Conservation (phyloP, 176 grass and related monocot species). For the Phragmites australis region DNA sequence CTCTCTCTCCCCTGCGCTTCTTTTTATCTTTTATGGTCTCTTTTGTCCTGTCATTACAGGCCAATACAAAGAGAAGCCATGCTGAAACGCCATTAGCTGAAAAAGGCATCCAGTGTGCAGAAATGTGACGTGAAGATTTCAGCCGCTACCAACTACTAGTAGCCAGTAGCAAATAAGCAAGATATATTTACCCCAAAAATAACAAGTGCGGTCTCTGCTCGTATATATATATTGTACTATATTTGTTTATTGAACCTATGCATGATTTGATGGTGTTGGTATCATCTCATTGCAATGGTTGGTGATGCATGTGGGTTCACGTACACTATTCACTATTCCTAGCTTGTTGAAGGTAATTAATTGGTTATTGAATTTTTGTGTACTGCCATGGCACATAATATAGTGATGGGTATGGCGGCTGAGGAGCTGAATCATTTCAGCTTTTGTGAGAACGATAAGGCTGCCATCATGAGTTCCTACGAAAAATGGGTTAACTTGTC, state of each 20-base stretch:
- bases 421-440: conserved; percentile 24
- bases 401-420: conserved; percentile 25
- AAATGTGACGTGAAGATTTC: conserved; percentile 61
- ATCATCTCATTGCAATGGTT: neutral
- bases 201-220: conserved; percentile 4
- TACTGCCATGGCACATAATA: too few species aligned
- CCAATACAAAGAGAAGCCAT: conserved; percentile 49
- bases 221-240: conserved; percentile 28
- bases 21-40: conserved; percentile 51
- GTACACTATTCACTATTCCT: conserved; percentile 31
- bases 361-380: neutral
- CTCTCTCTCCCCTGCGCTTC: conserved; percentile 33
- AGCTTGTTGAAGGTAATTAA: conserved; percentile 22
- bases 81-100: conserved; percentile 37
- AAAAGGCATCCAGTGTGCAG: conserved; percentile 17
- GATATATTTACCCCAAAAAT: conserved; percentile 23
- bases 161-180: conserved; percentile 29
- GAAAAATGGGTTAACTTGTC: conserved; percentile 5
- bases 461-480: conserved; percentile 24
- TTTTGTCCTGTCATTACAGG: conserved; percentile 46
- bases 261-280: conserved; percentile 13
- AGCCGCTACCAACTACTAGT: conserved; percentile 12
- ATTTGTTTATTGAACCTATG: conserved; percentile 25
- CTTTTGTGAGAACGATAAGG: conserved; percentile 18
- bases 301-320: conserved; percentile 7